Evolutionary conservation across 148 eudicot genomes (phyloP).

Genomic region (Fallopia convolvulus): DNA sequence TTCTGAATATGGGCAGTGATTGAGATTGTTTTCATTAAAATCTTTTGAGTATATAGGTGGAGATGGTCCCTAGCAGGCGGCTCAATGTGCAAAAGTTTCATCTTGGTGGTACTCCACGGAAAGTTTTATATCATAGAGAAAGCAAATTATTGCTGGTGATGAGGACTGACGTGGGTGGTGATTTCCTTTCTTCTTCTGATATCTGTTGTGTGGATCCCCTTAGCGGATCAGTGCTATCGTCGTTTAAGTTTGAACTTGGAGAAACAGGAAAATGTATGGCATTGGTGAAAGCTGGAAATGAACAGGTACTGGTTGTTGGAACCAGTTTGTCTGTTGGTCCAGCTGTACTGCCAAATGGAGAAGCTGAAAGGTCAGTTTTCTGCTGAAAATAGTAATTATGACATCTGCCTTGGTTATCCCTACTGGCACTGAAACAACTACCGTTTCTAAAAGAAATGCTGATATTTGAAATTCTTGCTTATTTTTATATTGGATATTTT

Average conservation of each 20-base stretch:
- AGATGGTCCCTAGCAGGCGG: conserved; percentile 82
- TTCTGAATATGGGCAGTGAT: background rate
- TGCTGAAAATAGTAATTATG: conserved; percentile 5
- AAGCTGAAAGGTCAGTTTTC: conserved; percentile 80
- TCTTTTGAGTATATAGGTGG: conserved; percentile 42
- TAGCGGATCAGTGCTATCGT: conserved; percentile 74
- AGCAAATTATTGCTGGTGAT: conserved; percentile 76
- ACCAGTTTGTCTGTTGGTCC: conserved; percentile 88
- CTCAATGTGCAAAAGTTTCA: conserved; percentile 94
- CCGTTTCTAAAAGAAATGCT: background rate
- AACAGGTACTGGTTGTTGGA: conserved; percentile 76
- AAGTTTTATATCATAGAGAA: conserved; percentile 83
- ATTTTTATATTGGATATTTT: background rate
- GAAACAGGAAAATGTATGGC: conserved; percentile 94
- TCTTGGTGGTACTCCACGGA: conserved; percentile 91
- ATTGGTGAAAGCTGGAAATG: conserved; percentile 66
- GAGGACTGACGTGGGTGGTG: conserved; percentile 73
- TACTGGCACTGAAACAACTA: background rate
- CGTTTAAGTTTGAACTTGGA: conserved; percentile 69
- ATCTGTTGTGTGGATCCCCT: conserved; percentile 88
- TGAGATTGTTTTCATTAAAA: background rate
- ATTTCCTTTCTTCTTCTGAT: conserved; percentile 63
- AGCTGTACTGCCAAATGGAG: conserved; percentile 89
- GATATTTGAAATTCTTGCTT: background rate
- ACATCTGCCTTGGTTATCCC: conserved; percentile 4